phyloP scores from a whole-genome alignment of 768 basidiomycete species.

The Mycena indigotica region DNA sequence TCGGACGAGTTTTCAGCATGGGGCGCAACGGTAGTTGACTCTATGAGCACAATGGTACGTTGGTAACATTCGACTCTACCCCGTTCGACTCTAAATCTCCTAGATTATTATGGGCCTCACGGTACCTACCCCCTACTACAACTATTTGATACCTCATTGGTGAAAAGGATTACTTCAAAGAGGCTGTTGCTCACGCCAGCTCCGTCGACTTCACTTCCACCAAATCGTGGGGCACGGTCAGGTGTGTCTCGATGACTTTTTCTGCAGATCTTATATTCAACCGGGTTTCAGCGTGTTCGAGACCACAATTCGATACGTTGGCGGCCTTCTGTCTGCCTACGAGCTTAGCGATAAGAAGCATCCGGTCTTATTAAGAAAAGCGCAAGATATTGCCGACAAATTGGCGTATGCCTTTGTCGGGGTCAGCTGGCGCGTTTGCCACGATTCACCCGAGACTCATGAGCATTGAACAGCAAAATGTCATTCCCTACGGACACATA shows the following conservation, averaged over 20 bases:
- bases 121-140: conserved; percentile 8
- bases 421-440: conserved; percentile 28
- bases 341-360: conserved; percentile 50
- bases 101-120: conserved; percentile 49
- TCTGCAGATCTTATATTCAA: background rate
- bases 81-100: background rate
- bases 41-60: conserved; percentile 48
- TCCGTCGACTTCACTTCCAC: conserved; percentile 46
- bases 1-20: conserved; percentile 4
- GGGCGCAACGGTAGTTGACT: conserved; percentile 40
- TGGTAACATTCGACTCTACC: background rate
- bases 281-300: conserved; percentile 45
- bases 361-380: conserved; percentile 45
- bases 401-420: conserved; percentile 43
- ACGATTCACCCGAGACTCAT: conserved; percentile 26
- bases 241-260: conserved; percentile 31
- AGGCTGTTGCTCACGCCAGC: conserved; percentile 42
- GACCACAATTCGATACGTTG: conserved; percentile 57
- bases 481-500: background rate
- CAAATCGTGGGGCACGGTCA: conserved; percentile 40
- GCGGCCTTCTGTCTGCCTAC: conserved; percentile 49
- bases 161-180: conserved; percentile 42
- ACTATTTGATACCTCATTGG: background rate
- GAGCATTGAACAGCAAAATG: conserved; percentile 26
- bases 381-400: conserved; percentile 47